Evolutionary conservation across 768 basidiomycete species (phyloP).

Genomic region (Macrolepiota dolichaula): DNA sequence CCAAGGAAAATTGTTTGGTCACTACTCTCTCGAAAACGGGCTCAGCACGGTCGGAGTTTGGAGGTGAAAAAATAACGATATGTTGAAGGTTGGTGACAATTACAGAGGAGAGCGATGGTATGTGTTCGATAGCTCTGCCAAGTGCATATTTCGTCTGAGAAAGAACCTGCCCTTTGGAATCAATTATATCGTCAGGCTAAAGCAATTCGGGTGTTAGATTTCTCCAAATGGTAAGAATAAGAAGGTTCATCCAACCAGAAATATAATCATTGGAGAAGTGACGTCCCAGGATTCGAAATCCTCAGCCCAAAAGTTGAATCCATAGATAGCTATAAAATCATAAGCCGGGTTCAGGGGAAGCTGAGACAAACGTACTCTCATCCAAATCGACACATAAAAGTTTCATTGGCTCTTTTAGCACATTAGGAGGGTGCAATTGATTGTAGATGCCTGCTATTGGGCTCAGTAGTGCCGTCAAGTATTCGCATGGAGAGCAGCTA

Average conservation of each 20-base stretch:
- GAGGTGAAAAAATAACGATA: no score
- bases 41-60: no score
- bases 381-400: slow-evolving; percentile 12
- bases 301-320: slow-evolving; percentile 12
- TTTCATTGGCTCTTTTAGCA: no score
- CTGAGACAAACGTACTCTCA: slow-evolving; percentile 12
- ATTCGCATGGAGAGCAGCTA: slow-evolving; percentile 10
- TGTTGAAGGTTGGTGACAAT: slow-evolving; percentile 14
- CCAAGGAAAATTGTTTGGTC: slow-evolving; percentile 12
- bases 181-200: no score
- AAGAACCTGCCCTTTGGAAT: no score
- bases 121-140: slow-evolving; percentile 7
- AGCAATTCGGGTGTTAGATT: not conserved
- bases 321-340: slow-evolving; percentile 6
- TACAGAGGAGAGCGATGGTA: slow-evolving; percentile 3
- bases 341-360: not conserved
- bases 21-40: no score
- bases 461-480: no score
- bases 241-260: slow-evolving; percentile 10
- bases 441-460: slow-evolving; percentile 22
- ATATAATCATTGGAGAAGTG: slow-evolving; percentile 11
- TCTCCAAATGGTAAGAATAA: not conserved
- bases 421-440: slow-evolving; percentile 14
- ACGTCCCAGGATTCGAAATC: slow-evolving; percentile 4
- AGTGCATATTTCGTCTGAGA: slow-evolving; percentile 10